Conservation (phyloP, 2,329 filamentous ascomycete species). For the Fusarium oligoseptatum region DNA sequence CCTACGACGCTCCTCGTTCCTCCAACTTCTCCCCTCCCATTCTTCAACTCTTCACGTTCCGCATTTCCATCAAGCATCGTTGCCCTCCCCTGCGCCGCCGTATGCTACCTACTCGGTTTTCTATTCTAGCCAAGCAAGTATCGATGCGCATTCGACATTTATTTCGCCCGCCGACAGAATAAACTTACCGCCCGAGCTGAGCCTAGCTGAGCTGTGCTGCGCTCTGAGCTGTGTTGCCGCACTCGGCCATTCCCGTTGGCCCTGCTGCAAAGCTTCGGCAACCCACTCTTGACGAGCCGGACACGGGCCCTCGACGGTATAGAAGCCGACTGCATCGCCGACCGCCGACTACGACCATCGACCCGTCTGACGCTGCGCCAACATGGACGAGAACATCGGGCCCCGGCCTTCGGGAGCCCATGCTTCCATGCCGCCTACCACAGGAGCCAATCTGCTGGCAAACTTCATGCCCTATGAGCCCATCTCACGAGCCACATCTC, state of each 20-base stretch:
- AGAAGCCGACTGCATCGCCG: slow-evolving; percentile 9
- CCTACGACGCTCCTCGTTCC: slow-evolving; percentile 36
- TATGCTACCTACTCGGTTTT: slow-evolving; percentile 7
- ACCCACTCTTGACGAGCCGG: slow-evolving; percentile 17
- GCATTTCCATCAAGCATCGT: slow-evolving; percentile 22
- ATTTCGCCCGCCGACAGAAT: slow-evolving; percentile 33
- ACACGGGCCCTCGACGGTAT: slow-evolving; percentile 28
- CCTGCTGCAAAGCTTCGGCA: slow-evolving; percentile 31
- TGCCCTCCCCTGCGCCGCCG: slow-evolving; percentile 13
- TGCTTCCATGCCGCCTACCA: slow-evolving; percentile 50
- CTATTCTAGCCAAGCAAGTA: slow-evolving; percentile 10
- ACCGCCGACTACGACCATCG: not conserved
- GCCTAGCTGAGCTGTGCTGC: slow-evolving; percentile 30
- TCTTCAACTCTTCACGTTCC: slow-evolving; percentile 22
- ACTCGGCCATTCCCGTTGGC: slow-evolving; percentile 30
- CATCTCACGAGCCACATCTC: slow-evolving; percentile 88
- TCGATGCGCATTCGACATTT: slow-evolving; percentile 36
- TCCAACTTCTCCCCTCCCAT: slow-evolving; percentile 26
- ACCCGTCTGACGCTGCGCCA: slow-evolving; percentile 6
- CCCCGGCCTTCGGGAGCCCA: slow-evolving; percentile 49
- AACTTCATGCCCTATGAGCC: slow-evolving; percentile 69
- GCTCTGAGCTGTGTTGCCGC: slow-evolving; percentile 38
- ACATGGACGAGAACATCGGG: slow-evolving; percentile 57
- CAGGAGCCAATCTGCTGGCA: slow-evolving; percentile 50
- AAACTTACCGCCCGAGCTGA: slow-evolving; percentile 37